Base-by-base conservation (phyloP, 2,329 filamentous ascomycete species). In the Helotiales sp. region DNA sequence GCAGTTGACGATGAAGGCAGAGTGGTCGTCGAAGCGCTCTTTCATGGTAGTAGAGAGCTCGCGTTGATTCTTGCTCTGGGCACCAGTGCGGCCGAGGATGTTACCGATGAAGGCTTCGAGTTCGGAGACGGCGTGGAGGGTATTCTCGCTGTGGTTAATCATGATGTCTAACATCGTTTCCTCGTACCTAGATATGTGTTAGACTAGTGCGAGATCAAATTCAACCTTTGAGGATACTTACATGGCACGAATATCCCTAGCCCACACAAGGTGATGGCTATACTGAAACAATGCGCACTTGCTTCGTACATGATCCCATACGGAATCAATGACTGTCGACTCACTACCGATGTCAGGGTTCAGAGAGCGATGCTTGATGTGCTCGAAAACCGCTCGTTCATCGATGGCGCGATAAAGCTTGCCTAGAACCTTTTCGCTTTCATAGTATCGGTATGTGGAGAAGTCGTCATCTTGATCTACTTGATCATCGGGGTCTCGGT, bases 391-490 rank as follows among this genome's bases (percentile, higher is more conserved):
- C 61, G 84, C 83, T 54, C 83, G 82, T 77, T 96, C 92, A 71
- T 96, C 87, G 11, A 96, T 89, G 0, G 83, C 85, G 1, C 91
- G 87, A 75, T 91, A 96, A 0, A 96, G 81, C 4, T 83, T 78
- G 0, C 93, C 93, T 0, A 96, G 83, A 0, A 91, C 82, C 71
- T 92, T 93, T 0, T 87, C 72, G 1, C 90, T 93, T 34, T 78
- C 78, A 76, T 96, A 94, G 75, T 89, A 95, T 3, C 79, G 77
- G 28, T 83, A 80, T 5, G 80, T 78, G 68, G 82, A 79, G 3
- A 81, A 80, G 1, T 82, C 78, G n/a, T 84, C 80, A 3, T 84
- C 81, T 6, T 86, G 80, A 24, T 84, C 80, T 1, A 82, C 80
- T 1, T 85, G 79, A 8, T 74, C 72, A 10, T 71, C 64, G 2